Evolutionary conservation across 2,329 filamentous ascomycete species (phyloP).

Genomic region (Cladosporium oxysporum): DNA sequence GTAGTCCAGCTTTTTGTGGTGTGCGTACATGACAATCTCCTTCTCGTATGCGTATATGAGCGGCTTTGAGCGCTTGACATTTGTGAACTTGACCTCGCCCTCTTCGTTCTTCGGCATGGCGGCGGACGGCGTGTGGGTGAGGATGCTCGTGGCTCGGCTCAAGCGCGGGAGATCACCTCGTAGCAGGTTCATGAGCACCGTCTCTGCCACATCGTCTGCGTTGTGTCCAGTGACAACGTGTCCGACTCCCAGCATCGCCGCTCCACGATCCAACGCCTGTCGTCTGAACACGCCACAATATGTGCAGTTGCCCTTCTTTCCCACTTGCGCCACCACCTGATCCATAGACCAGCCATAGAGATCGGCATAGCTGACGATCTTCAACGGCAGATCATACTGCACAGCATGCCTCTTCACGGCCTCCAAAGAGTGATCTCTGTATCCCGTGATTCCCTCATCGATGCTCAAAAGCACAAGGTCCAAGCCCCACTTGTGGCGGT

Average conservation of each 20-base stretch:
- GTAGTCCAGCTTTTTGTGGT: constrained; percentile 95
- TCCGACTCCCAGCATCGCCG: constrained; percentile 80
- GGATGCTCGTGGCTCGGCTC: constrained; percentile 84
- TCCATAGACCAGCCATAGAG: constrained; percentile 99
- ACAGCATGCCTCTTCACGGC: constrained; percentile 92
- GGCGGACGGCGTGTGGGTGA: constrained; percentile 62
- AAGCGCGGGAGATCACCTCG: constrained; percentile 86
- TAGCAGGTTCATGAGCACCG: constrained; percentile 94
- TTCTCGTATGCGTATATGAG: constrained; percentile 99
- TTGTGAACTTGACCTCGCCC: constrained; percentile 61
- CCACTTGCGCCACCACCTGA: constrained; percentile 91
- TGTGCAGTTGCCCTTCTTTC: constrained; percentile 98
- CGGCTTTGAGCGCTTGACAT: constrained; percentile 93
- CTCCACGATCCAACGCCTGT: constrained; percentile 90
- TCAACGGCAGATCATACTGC: constrained; percentile 88
- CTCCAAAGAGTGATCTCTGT: constrained; percentile 92
- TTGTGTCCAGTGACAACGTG: constrained; percentile 98
- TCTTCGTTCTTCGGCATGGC: constrained; percentile 21
- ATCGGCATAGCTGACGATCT: constrained; percentile 89
- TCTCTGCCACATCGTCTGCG: constrained; percentile 95
- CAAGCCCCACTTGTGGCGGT: constrained; percentile 81
- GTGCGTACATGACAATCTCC: constrained; percentile 95
- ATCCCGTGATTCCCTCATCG: constrained; percentile 96
- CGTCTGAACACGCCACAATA: constrained; percentile 96
- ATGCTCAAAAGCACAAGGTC: constrained; percentile 86